phyloP scores from a whole-genome alignment of 1,284 basidiomycete species.

The Quambalaria eucalypti region DNA sequence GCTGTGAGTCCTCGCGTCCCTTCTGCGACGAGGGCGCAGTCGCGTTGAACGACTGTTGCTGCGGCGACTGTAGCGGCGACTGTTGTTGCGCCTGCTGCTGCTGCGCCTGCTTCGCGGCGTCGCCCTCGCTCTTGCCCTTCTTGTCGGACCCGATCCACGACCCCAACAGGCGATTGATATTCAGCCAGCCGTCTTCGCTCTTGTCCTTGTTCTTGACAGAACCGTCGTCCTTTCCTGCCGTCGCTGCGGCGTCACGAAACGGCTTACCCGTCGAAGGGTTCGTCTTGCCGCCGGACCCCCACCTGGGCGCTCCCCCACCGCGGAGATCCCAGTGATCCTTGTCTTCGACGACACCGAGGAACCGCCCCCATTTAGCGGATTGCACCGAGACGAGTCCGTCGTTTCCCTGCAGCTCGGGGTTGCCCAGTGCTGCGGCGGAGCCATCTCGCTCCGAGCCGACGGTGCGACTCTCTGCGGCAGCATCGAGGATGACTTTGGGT shows the following conservation, averaged over 20 bases:
- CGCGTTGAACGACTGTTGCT: neutral
- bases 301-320: slow-evolving; percentile 56
- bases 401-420: slow-evolving; percentile 65
- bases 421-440: slow-evolving; percentile 45
- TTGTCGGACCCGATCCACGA: neutral
- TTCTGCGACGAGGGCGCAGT: neutral
- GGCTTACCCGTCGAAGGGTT: slow-evolving; percentile 35
- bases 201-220: slow-evolving; percentile 8
- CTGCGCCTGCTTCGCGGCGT: neutral
- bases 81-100: neutral
- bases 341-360: slow-evolving; percentile 77
- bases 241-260: slow-evolving; percentile 9
- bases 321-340: slow-evolving; percentile 96
- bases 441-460: slow-evolving; percentile 37
- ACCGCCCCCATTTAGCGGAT: slow-evolving; percentile 41
- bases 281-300: slow-evolving; percentile 31
- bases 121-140: neutral
- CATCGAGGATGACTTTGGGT: slow-evolving; percentile 83
- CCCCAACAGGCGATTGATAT: slow-evolving; percentile 34
- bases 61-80: neutral
- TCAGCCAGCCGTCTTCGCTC: slow-evolving; percentile 20
- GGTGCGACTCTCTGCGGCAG: slow-evolving; percentile 49
- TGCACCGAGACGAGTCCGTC: slow-evolving; percentile 84
- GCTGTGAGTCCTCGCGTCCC: neutral
- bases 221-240: neutral